Evolutionary conservation across 768 basidiomycete species (phyloP).

Genomic region (Serendipita sp.): DNA sequence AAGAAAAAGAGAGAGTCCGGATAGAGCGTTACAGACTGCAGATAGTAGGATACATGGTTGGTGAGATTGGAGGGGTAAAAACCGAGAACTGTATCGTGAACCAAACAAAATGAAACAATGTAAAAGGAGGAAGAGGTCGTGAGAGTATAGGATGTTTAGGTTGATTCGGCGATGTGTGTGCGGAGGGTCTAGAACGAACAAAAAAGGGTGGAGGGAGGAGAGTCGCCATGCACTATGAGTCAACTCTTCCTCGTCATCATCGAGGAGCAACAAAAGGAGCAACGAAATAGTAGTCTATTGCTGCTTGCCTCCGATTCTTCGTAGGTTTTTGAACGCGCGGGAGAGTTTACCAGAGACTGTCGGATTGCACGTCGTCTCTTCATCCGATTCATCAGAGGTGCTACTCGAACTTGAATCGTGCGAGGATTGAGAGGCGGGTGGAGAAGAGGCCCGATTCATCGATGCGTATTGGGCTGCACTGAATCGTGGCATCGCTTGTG

Average conservation of each 20-base stretch:
- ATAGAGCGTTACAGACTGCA: too few species aligned
- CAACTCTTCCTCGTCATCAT: neutral
- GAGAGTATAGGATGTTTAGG: too few species aligned
- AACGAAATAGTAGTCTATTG: neutral
- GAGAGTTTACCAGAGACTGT: neutral
- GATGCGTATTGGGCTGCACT: neutral
- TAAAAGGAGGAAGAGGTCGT: too few species aligned
- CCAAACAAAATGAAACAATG: too few species aligned
- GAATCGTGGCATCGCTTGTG: neutral
- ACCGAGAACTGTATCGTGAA: too few species aligned
- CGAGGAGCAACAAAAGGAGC: too few species aligned
- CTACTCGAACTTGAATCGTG: neutral
- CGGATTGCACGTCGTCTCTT: neutral
- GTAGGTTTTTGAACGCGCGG: neutral
- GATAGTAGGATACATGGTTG: too few species aligned
- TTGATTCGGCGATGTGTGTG: too few species aligned
- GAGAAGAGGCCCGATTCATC: neutral
- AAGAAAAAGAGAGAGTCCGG: too few species aligned
- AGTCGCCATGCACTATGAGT: conserved; percentile 1
- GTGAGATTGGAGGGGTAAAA: too few species aligned
- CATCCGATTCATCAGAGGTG: neutral
- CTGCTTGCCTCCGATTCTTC: neutral
- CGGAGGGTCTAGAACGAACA: neutral
- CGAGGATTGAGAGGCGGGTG: neutral
- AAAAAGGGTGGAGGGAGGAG: neutral